Percentiles rank a stretch among this genome's conserved stretches.
These are phyloP conservation scores for Parietaria judaica DNA, from an alignment of 306 rosid genomes.

Conservation along the genomic window DNA sequence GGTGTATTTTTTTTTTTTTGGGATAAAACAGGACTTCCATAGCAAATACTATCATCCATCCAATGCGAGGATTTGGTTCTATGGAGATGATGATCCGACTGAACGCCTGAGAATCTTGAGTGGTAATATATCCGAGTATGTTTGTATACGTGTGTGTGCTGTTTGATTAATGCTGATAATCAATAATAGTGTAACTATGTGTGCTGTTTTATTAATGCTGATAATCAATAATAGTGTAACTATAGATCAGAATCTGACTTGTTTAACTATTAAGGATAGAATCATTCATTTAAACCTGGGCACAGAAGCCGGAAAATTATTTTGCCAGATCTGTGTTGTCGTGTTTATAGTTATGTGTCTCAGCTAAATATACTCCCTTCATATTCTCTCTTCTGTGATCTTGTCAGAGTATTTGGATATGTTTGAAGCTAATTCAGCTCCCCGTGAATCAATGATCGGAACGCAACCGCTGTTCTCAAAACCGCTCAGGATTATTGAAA, in stretches of 20 bases:
- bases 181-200: too few relatives aligned
- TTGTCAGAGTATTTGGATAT: conserved; percentile 71
- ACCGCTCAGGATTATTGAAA: conserved; percentile 75
- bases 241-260: too few relatives aligned
- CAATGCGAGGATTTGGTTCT: conserved; percentile 93
- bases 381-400: conserved; percentile 8
- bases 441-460: conserved; percentile 67
- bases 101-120: conserved; percentile 80
- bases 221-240: too few relatives aligned
- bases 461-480: conserved; percentile 68
- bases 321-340: too few relatives aligned
- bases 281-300: not conserved
- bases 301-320: not conserved
- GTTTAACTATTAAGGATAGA: too few relatives aligned
- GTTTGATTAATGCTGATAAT: too few relatives aligned
- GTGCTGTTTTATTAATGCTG: too few relatives aligned
- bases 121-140: conserved; percentile 37
- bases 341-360: conserved; percentile 12
- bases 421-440: conserved; percentile 69
- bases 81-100: conserved; percentile 92
- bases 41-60: conserved; percentile 87
- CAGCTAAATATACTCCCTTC: not conserved
- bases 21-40: conserved; percentile 73
- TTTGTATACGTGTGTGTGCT: not conserved
- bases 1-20: conserved; percentile 13